A percentile compares a stretch with the other conserved stretches of the same genome.
These are phyloP conservation scores for Agaricus sinodeliciosus DNA, from an alignment of 768 basidiomycete species.

Conservation along the genomic window DNA sequence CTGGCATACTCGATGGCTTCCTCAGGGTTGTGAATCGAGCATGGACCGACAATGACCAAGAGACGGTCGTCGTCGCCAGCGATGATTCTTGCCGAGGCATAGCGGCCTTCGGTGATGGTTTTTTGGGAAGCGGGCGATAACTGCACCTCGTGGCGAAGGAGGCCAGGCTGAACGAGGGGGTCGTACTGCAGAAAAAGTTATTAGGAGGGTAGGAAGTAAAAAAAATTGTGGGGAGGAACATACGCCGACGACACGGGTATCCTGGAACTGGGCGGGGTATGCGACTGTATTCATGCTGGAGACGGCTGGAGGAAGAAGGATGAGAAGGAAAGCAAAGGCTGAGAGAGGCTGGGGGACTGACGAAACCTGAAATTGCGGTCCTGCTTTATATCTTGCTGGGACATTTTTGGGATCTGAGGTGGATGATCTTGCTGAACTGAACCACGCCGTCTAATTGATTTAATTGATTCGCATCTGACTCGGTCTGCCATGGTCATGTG, in stretches of 20 bases:
- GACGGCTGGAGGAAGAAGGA: conserved; percentile 28
- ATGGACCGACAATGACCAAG: conserved; percentile 91
- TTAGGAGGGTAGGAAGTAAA: not conserved
- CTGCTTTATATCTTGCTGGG: conserved; percentile 27
- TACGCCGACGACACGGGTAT: conserved; percentile 76
- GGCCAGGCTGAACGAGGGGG: conserved; percentile 89
- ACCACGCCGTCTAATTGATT: conserved; percentile 9
- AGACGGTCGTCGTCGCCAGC: conserved; percentile 82
- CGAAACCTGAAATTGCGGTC: conserved; percentile 22
- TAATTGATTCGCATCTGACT: not conserved
- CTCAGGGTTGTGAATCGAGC: conserved; percentile 86
- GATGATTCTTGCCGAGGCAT: conserved; percentile 70
- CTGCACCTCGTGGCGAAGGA: conserved; percentile 82
- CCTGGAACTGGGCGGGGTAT: conserved; percentile 66
- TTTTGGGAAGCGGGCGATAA: conserved; percentile 57
- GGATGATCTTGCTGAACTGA: conserved; percentile 10
- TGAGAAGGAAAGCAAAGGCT: conserved; percentile 18
- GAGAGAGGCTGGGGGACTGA: conserved; percentile 15
- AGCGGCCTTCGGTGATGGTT: conserved; percentile 78
- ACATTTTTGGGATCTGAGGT: conserved; percentile 15
- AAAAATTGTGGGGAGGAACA: conserved; percentile 19
- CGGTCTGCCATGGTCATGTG: not conserved
- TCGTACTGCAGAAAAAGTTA: conserved; percentile 59
- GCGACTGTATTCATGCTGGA: conserved; percentile 54
- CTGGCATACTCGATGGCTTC: conserved; percentile 81